A percentile compares a stretch with the other conserved stretches of the same genome.
phyloP scores from a whole-genome alignment of 352 stramenopile genomes.

The Albugo candida region DNA sequence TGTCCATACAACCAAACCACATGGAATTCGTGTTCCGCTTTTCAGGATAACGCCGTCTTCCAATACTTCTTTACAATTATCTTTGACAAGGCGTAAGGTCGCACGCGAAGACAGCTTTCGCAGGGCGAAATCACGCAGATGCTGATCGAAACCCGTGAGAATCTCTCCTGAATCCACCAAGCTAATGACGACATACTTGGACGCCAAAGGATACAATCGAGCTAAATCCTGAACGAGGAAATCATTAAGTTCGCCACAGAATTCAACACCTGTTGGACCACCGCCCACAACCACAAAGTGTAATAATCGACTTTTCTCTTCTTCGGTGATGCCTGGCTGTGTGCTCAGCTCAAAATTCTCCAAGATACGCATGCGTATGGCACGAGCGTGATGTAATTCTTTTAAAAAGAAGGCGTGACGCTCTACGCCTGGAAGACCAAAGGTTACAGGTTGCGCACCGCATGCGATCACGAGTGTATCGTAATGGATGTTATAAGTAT shows the following conservation, averaged over 20 bases:
- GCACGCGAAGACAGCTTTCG: conserved; percentile 60
- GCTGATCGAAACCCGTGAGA: conserved; percentile 43
- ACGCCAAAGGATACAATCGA: conserved; percentile 52
- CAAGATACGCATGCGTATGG: conserved; percentile 55
- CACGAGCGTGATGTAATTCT: conserved; percentile 87
- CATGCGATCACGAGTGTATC: conserved; percentile 87
- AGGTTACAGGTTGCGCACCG: conserved; percentile 89
- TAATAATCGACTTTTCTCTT: conserved; percentile 83
- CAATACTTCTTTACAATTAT: conserved; percentile 51
- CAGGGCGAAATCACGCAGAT: conserved; percentile 48
- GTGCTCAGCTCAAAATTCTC: conserved; percentile 90
- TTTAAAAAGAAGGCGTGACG: conserved; percentile 95
- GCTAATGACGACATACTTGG: conserved; percentile 47
- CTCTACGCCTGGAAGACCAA: conserved; percentile 78
- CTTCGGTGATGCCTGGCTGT: conserved; percentile 55
- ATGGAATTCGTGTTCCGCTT: conserved; percentile 29
- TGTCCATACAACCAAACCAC: conserved; percentile 56
- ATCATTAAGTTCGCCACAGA: conserved; percentile 91
- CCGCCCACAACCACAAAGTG: conserved; percentile 96
- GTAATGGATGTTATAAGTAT: conserved; percentile 76
- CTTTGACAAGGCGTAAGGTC: conserved; percentile 64
- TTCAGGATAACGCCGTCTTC: conserved; percentile 41
- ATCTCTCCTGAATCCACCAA: conserved; percentile 54
- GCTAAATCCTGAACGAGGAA: conserved; percentile 84
- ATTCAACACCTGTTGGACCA: conserved; percentile 89